Evolutionary conservation across 2,329 filamentous ascomycete genomes (phyloP).

Genomic region (Stachybotrys chlorohalonatus): DNA sequence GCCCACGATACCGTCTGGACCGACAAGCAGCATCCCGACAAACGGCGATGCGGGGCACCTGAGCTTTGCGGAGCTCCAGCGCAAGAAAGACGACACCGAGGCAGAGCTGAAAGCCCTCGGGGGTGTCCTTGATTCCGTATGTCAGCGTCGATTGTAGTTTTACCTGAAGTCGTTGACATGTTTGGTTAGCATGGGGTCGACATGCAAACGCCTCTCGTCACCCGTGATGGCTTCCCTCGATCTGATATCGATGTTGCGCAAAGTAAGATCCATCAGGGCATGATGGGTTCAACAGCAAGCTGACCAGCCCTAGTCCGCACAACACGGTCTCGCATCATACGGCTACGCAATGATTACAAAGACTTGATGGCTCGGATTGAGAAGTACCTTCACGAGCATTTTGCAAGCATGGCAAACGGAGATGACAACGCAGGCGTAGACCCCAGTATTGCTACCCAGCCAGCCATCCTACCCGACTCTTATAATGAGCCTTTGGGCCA

Average conservation of each 20-base stretch:
- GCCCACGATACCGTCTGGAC: constrained; percentile 61
- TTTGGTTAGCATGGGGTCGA: constrained; percentile 69
- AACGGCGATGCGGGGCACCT: constrained; percentile 57
- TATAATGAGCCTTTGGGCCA: constrained; percentile 14
- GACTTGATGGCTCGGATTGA: constrained; percentile 77
- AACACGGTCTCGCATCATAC: constrained; percentile 83
- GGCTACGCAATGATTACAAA: constrained; percentile 88
- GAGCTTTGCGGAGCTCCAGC: constrained; percentile 71
- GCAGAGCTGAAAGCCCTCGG: constrained; percentile 78
- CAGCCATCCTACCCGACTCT: constrained; percentile 22
- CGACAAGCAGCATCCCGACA: constrained; percentile 49
- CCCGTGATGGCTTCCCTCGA: constrained; percentile 83
- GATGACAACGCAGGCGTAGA: constrained; percentile 31
- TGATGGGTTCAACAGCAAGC: background rate
- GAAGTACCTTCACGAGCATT: constrained; percentile 78
- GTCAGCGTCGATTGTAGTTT: constrained; percentile 13
- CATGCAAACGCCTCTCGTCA: constrained; percentile 84
- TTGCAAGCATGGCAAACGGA: constrained; percentile 53
- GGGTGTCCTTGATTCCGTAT: constrained; percentile 78
- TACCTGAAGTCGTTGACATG: constrained; percentile 9
- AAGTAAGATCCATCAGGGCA: constrained; percentile 43
- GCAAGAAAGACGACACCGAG: constrained; percentile 77
- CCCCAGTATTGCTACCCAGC: constrained; percentile 10
- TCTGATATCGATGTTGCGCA: constrained; percentile 92
- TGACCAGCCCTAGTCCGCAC: constrained; percentile 62